Conservation (phyloP, 1,284 basidiomycete species). For the Tylopilus orsonianus region DNA sequence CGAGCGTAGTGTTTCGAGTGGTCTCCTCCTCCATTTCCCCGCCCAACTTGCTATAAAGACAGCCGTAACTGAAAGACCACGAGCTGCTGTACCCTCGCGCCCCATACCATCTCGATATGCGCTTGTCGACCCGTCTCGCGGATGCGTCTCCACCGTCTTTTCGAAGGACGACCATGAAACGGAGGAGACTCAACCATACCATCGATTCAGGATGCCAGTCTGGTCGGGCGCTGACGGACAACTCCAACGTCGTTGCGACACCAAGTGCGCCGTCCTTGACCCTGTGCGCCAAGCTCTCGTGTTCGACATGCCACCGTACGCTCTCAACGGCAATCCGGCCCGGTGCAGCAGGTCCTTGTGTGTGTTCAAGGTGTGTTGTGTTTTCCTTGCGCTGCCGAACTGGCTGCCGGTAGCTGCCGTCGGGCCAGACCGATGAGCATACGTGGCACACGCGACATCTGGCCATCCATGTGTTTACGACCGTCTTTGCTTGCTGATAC, state of each 20-base stretch:
- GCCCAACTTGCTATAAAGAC: too few relatives aligned
- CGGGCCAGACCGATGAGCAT: background rate
- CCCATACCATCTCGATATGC: slow-evolving; percentile 14
- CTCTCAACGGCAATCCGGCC: slow-evolving; percentile 22
- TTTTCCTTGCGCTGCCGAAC: background rate
- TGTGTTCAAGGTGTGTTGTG: slow-evolving; percentile 25
- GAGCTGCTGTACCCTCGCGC: background rate
- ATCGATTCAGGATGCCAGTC: slow-evolving; percentile 16
- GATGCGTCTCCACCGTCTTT: slow-evolving; percentile 8
- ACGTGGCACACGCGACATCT: background rate
- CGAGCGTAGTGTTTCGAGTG: background rate
- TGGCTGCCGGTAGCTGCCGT: background rate
- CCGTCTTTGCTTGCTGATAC: slow-evolving; percentile 6
- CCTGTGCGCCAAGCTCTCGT: slow-evolving; percentile 21
- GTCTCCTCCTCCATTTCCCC: background rate
- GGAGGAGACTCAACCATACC: slow-evolving; percentile 25
- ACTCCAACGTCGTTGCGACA: slow-evolving; percentile 18
- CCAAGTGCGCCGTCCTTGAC: background rate
- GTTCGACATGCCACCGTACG: slow-evolving; percentile 33
- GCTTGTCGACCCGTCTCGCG: slow-evolving; percentile 12
- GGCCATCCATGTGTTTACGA: background rate
- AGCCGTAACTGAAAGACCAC: slow-evolving; percentile 1
- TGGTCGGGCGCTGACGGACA: slow-evolving; percentile 23
- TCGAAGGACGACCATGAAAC: slow-evolving; percentile 25
- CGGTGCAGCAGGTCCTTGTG: slow-evolving; percentile 8